Evolutionary conservation across 495 filamentous ascomycete genomes (phyloP).

Genomic region (Penicillium desertorum): DNA sequence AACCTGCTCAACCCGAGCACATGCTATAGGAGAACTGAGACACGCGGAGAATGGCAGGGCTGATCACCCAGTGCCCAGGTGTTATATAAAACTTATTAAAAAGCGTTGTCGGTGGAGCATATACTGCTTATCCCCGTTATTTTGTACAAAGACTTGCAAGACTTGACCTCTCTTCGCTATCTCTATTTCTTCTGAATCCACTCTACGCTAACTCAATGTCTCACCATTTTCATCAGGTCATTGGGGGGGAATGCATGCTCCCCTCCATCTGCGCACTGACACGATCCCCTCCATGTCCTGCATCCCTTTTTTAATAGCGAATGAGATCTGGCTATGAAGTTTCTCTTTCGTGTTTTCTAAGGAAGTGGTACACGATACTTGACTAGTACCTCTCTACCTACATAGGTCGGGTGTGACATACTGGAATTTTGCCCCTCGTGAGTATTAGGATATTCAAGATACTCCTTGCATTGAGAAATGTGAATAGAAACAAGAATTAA

Average conservation of each 20-base stretch:
- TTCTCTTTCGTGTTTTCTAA: background rate
- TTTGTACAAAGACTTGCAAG: too few relatives aligned
- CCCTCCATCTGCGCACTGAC: constrained; percentile 31
- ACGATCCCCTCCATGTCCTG: background rate
- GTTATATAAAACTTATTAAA: background rate
- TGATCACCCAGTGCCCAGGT: too few relatives aligned
- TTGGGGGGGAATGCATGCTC: constrained; percentile 11
- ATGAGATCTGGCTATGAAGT: constrained; percentile 6
- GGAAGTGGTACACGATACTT: background rate
- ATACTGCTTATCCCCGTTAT: background rate
- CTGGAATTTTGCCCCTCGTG: constrained; percentile 10
- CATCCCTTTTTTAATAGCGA: background rate
- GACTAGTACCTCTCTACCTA: background rate
- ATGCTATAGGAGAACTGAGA: background rate
- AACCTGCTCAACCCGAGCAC: background rate
- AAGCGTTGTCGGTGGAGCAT: background rate
- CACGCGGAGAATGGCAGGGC: background rate
- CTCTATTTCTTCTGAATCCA: background rate
- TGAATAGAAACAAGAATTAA: constrained; percentile 1
- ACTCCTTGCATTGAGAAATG: constrained; percentile 18
- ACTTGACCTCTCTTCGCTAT: background rate
- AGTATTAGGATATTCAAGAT: background rate
- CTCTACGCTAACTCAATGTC: constrained; percentile 6
- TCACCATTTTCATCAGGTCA: constrained; percentile 7
- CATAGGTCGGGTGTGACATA: too few relatives aligned